These are phyloP conservation scores for Cyberlindnera maclurae DNA, from an alignment of 805 yeast genomes.

Conservation along the genomic window DNA sequence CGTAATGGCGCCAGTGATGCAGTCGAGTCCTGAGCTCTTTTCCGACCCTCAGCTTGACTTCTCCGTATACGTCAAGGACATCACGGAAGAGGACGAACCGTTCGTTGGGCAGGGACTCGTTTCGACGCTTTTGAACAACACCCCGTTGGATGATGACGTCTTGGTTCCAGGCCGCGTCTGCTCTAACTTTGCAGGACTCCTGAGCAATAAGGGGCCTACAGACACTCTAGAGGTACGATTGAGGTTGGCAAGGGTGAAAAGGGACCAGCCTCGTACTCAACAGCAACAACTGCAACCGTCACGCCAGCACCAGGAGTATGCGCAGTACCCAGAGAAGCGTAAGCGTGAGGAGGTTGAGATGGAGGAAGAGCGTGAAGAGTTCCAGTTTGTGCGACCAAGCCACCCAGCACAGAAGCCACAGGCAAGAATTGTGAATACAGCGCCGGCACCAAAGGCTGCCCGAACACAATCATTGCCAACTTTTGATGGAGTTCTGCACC, in stretches of 20 bases:
- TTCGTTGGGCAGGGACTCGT: constrained; percentile 39
- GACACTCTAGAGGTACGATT: constrained; percentile 53
- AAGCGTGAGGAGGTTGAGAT: constrained; percentile 14
- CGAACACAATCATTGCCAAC: constrained; percentile 39
- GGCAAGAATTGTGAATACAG: constrained; percentile 32
- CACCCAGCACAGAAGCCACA: constrained; percentile 3
- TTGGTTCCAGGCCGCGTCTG: constrained; percentile 52
- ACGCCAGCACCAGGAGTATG: background rate
- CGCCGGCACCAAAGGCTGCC: constrained; percentile 40
- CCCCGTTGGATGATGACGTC: constrained; percentile 20
- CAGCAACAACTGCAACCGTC: background rate
- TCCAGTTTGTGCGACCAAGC: constrained; percentile 12
- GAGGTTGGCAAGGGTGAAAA: constrained; percentile 29
- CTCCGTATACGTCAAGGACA: constrained; percentile 40
- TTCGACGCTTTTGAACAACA: constrained; percentile 25
- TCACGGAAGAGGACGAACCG: constrained; percentile 47
- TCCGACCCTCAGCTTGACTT: constrained; percentile 33
- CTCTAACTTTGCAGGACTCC: constrained; percentile 45
- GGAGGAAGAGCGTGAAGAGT: constrained; percentile 16
- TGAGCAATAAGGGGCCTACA: constrained; percentile 27
- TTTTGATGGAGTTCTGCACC: constrained; percentile 14
- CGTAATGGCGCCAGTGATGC: constrained; percentile 36
- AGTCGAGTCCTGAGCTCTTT: constrained; percentile 41
- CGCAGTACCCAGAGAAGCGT: constrained; percentile 7
- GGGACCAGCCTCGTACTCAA: constrained; percentile 6